Percentiles rank a stretch among this genome's conserved stretches.
Conservation (phyloP, 2,329 filamentous ascomycete genomes). For the Ophiocordyceps camponoti-leonardi region DNA sequence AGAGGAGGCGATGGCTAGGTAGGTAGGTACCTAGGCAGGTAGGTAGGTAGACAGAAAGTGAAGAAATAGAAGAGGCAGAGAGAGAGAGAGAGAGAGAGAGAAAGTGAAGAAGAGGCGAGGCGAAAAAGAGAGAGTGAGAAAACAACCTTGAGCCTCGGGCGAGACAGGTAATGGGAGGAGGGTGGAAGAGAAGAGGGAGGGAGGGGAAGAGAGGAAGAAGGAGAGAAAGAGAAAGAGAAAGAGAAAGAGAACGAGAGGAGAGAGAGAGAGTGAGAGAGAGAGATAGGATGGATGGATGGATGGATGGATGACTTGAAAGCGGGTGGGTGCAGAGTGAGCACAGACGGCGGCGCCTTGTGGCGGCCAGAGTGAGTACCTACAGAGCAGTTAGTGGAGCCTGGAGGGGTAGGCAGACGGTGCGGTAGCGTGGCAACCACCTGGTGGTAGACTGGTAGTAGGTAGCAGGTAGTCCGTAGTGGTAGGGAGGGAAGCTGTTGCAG, state of each 20-base stretch:
- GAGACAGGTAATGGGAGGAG: neutral
- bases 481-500: too few species aligned
- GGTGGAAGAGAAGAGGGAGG: neutral
- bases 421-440: neutral
- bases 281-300: too few species aligned
- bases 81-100: neutral
- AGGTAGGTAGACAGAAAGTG: too few species aligned
- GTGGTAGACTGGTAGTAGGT: too few species aligned
- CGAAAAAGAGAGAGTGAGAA: too few species aligned
- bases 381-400: too few species aligned
- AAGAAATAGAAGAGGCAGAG: neutral
- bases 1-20: too few species aligned
- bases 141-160: neutral
- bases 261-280: neutral
- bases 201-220: neutral
- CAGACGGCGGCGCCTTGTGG: neutral
- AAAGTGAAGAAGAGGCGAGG: neutral
- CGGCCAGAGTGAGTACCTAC: neutral
- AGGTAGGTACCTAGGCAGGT: too few species aligned
- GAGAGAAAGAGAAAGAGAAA: neutral
- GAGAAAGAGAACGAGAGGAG: neutral
- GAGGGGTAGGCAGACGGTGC: neutral
- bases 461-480: too few species aligned
- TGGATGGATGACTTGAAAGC: neutral
- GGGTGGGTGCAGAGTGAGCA: neutral